phyloP scores from a whole-genome alignment of 75 land plant species.

The Pinus albicaulis region DNA sequence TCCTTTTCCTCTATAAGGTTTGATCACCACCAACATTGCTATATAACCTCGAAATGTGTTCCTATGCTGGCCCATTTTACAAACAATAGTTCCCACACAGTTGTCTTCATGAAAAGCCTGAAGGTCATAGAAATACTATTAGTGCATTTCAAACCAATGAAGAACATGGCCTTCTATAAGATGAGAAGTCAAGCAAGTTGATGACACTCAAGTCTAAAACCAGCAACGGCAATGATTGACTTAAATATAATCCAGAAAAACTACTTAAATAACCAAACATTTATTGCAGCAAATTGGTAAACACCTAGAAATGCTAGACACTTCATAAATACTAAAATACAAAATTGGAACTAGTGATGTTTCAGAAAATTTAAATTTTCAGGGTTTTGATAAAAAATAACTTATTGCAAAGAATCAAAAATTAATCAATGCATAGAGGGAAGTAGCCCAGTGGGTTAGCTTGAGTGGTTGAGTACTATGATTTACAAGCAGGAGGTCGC shows the following conservation, averaged over 20 bases:
- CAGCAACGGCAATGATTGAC: not conserved
- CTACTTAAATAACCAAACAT: not conserved
- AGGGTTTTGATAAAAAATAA: not conserved
- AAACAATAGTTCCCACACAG: conserved; percentile 95
- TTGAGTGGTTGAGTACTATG: too few relatives aligned
- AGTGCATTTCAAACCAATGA: not conserved
- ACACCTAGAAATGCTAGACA: not conserved
- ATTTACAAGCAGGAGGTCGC: too few relatives aligned
- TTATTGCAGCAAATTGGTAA: not conserved
- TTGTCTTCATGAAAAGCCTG: conserved; percentile 88
- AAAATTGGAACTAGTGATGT: too few relatives aligned
- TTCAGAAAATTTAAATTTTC: too few relatives aligned
- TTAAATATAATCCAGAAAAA: not conserved
- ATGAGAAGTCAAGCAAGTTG: not conserved
- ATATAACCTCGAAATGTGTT: conserved; percentile 91
- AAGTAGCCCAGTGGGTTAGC: too few relatives aligned
- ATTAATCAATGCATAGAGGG: not conserved
- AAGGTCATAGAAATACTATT: not conserved
- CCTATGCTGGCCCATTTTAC: conserved; percentile 97
- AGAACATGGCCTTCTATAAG: not conserved
- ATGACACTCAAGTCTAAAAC: not conserved
- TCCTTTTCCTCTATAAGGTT: conserved; percentile 89
- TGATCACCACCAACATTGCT: conserved; percentile 96
- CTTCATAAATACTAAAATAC: not conserved
- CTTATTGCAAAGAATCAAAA: not conserved